Evolutionary conservation across 352 stramenopile species (phyloP).

Genomic region (Blastocystis sp.): DNA sequence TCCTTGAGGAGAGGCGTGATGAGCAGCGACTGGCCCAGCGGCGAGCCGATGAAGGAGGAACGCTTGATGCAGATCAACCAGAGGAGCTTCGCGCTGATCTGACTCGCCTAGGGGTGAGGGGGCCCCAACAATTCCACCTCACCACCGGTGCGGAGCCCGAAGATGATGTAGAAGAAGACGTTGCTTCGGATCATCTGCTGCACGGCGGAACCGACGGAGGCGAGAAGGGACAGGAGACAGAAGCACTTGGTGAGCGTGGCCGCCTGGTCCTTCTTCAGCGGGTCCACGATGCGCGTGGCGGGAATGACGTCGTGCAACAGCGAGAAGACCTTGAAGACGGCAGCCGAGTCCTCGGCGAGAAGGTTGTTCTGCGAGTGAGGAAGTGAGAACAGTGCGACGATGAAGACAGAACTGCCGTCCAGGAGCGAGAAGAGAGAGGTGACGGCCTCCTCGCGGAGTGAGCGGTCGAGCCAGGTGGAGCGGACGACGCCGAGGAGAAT

Average conservation of each 20-base stretch:
- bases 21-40: constrained; percentile 6
- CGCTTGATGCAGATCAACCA: constrained; percentile 30
- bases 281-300: background rate
- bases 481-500: constrained; percentile 40
- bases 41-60: constrained; percentile 2
- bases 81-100: constrained; percentile 13
- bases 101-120: background rate
- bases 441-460: background rate
- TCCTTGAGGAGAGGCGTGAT: background rate
- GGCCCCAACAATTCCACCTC: background rate
- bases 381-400: background rate
- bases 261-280: background rate
- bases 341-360: background rate
- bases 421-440: constrained; percentile 9
- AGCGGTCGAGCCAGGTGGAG: constrained; percentile 10
- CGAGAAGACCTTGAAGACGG: constrained; percentile 18
- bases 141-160: background rate
- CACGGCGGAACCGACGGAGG: constrained; percentile 11
- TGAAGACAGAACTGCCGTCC: background rate
- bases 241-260: background rate
- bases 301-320: constrained; percentile 17
- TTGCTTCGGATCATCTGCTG: constrained; percentile 37
- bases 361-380: constrained; percentile 12
- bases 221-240: background rate
- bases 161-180: constrained; percentile 45